phyloP scores from a whole-genome alignment of 352 stramenopile species.

The Poterioochromonas sp. region DNA sequence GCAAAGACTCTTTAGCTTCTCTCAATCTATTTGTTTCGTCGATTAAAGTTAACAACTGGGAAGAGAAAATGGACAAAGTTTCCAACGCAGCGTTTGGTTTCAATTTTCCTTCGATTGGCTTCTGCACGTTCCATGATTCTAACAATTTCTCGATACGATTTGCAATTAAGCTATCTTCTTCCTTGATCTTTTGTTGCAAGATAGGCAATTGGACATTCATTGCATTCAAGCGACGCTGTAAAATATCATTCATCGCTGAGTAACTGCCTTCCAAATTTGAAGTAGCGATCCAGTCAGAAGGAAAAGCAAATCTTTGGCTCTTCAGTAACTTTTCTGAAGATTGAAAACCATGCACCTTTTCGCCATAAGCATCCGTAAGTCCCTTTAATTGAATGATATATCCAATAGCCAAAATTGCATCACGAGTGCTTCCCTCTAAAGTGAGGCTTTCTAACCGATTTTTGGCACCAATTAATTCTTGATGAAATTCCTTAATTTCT shows the following conservation, averaged over 20 bases:
- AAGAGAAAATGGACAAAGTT: constrained; percentile 62
- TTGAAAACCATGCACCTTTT: constrained; percentile 73
- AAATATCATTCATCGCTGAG: constrained; percentile 52
- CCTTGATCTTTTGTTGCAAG: constrained; percentile 90
- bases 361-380: constrained; percentile 48
- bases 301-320: constrained; percentile 88
- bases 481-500: constrained; percentile 72
- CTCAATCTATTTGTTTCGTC: constrained; percentile 87
- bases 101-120: constrained; percentile 64
- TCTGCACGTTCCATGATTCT: constrained; percentile 60
- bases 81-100: constrained; percentile 57
- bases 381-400: constrained; percentile 64
- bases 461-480: constrained; percentile 52
- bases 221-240: constrained; percentile 68
- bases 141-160: constrained; percentile 53
- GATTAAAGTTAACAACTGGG: constrained; percentile 57
- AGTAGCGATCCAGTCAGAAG: constrained; percentile 86
- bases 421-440: constrained; percentile 84
- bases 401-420: constrained; percentile 82
- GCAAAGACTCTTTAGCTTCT: constrained; percentile 87
- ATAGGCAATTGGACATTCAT: constrained; percentile 95
- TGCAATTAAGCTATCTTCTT: constrained; percentile 68
- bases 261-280: constrained; percentile 48
- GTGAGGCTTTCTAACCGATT: constrained; percentile 81
- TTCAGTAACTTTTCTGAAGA: constrained; percentile 88